Percentiles rank a stretch among this genome's conserved stretches.
Evolutionary conservation across 2,329 filamentous ascomycete genomes (phyloP).

Genomic region (Apiospora pterosperma): DNA sequence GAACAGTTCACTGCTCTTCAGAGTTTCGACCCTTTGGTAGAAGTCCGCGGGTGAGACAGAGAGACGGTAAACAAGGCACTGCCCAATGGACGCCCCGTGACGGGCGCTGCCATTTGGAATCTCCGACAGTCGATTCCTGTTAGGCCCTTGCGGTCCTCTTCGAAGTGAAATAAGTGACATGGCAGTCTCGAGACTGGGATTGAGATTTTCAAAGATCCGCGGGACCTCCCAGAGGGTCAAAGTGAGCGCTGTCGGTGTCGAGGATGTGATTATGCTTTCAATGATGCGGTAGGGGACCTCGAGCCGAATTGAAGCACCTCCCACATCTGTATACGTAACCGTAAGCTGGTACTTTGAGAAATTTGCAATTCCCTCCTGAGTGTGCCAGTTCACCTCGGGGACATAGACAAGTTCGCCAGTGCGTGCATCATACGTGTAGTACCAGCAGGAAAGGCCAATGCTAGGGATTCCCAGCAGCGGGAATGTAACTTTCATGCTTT

Average conservation of each 20-base stretch:
- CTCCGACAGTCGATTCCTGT: not conserved
- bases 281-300: conserved; percentile 49
- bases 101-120: not conserved
- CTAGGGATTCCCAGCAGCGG: not conserved
- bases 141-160: not conserved
- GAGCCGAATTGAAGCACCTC: conserved; percentile 28
- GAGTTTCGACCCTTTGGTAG: conserved; percentile 21
- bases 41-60: conserved; percentile 22
- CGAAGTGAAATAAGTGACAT: conserved; percentile 11
- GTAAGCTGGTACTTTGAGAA: conserved; percentile 43
- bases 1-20: conserved; percentile 24
- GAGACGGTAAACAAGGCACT: conserved; percentile 44
- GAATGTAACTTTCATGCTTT: conserved; percentile 18
- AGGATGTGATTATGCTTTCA: conserved; percentile 39
- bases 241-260: conserved; percentile 34
- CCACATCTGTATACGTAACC: conserved; percentile 26
- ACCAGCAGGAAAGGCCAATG: conserved; percentile 40
- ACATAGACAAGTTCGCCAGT: conserved; percentile 36
- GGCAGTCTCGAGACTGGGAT: conserved; percentile 10
- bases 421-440: conserved; percentile 37
- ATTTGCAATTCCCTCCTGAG: conserved; percentile 32
- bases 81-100: conserved; percentile 27
- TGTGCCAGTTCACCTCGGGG: conserved; percentile 37
- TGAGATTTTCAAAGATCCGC: conserved; percentile 37
- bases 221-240: conserved; percentile 51